Evolutionary conservation across 208 protist genomes (phyloP).

Genomic region (Acanthamoeba healyi): DNA sequence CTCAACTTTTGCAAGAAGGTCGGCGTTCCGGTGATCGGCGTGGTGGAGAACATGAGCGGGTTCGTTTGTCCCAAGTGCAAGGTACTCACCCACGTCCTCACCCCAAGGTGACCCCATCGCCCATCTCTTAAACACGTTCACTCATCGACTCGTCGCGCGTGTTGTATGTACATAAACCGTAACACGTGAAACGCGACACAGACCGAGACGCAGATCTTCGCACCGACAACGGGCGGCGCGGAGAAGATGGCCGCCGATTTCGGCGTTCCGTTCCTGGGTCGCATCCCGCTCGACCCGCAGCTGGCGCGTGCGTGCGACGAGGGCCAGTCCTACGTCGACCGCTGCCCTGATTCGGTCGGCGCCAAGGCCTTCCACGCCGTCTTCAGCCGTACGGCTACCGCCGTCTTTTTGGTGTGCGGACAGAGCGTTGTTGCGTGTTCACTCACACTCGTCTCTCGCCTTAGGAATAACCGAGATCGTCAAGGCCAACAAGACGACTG

Average conservation of each 20-base stretch:
- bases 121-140: background rate
- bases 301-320: slow-evolving; percentile 86
- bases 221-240: slow-evolving; percentile 88
- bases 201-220: slow-evolving; percentile 95
- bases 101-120: no score
- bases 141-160: background rate
- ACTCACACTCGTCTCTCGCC: no score
- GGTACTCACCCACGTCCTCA: slow-evolving; percentile 55
- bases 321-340: slow-evolving; percentile 74
- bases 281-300: slow-evolving; percentile 89
- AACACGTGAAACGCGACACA: no score
- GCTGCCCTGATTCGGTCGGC: background rate
- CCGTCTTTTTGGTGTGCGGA: no score
- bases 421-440: no score
- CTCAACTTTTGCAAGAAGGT: slow-evolving; percentile 99
- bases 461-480: slow-evolving; percentile 44
- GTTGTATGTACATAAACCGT: background rate
- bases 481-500: slow-evolving; percentile 23
- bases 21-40: slow-evolving; percentile 96
- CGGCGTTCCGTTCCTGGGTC: slow-evolving; percentile 85
- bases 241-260: slow-evolving; percentile 84
- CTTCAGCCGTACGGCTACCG: slow-evolving; percentile 29
- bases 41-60: slow-evolving; percentile 99
- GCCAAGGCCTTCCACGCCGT: slow-evolving; percentile 41
- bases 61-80: slow-evolving; percentile 96